Conservation (phyloP, 1,284 basidiomycete species). For the Microbotryum lychnidis-dioicae region DNA sequence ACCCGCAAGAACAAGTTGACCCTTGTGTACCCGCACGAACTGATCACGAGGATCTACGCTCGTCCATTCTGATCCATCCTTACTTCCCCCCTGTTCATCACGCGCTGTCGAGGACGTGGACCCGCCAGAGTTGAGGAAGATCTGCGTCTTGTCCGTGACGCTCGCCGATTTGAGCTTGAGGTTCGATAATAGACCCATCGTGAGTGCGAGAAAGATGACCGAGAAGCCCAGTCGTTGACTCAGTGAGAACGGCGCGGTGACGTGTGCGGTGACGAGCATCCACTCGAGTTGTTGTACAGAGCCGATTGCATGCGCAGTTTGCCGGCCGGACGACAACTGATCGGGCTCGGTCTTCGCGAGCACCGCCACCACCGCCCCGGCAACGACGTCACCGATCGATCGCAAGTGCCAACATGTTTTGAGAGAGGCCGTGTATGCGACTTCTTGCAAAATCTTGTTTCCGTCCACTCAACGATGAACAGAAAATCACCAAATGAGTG, state of each 20-base stretch:
- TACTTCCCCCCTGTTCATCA: neutral
- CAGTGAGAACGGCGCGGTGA: neutral
- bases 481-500: no score
- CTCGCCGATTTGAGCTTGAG: neutral
- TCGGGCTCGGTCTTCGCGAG: no score
- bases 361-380: no score
- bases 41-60: neutral
- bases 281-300: no score
- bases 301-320: no score
- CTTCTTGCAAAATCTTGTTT: no score
- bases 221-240: neutral
- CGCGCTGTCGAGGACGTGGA: neutral
- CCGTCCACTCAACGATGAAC: neutral
- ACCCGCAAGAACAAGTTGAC: conserved; percentile 15
- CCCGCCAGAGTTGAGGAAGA: neutral
- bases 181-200: conserved; percentile 1
- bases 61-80: neutral
- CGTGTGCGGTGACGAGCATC: no score
- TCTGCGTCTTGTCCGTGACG: neutral
- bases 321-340: no score
- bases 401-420: no score
- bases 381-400: no score
- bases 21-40: conserved; percentile 15
- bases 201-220: neutral
- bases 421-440: no score